These are phyloP conservation scores for Gastrolobium villosum DNA, from an alignment of 306 rosid species.

Conservation along the genomic window DNA sequence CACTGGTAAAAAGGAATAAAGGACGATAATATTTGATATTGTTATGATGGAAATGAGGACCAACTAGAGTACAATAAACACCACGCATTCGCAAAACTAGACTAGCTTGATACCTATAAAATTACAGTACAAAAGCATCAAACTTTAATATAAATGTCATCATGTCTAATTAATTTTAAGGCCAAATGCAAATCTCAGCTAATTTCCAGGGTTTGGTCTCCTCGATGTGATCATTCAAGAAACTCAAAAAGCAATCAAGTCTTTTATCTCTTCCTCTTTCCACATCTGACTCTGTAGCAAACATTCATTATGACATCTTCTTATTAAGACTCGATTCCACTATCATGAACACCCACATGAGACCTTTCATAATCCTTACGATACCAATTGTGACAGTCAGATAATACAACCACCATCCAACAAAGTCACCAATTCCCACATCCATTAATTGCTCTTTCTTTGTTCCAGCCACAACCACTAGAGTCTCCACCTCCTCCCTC, in stretches of 20 bases:
- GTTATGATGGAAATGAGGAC: background rate
- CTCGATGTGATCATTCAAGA: constrained; percentile 18
- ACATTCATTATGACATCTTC: constrained; percentile 47
- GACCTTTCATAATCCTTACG: constrained; percentile 73
- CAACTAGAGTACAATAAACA: background rate
- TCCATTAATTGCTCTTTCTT: constrained; percentile 62
- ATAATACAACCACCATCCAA: constrained; percentile 87
- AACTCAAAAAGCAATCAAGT: constrained; percentile 36
- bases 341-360: constrained; percentile 65
- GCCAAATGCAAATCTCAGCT: constrained; percentile 49
- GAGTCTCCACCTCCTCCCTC: constrained; percentile 78
- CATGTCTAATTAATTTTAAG: background rate
- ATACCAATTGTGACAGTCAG: constrained; percentile 80
- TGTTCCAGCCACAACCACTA: constrained; percentile 65
- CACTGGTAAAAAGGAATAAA: background rate
- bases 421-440: constrained; percentile 64
- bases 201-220: constrained; percentile 52
- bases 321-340: background rate
- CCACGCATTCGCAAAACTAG: background rate
- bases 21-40: background rate
- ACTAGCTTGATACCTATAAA: background rate
- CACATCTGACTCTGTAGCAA: background rate
- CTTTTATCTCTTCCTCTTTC: constrained; percentile 15
- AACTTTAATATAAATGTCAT: background rate
- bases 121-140: background rate